Evolutionary conservation across 1,139 yeast genomes (phyloP).

Genomic region (Candida sanyaensis): DNA sequence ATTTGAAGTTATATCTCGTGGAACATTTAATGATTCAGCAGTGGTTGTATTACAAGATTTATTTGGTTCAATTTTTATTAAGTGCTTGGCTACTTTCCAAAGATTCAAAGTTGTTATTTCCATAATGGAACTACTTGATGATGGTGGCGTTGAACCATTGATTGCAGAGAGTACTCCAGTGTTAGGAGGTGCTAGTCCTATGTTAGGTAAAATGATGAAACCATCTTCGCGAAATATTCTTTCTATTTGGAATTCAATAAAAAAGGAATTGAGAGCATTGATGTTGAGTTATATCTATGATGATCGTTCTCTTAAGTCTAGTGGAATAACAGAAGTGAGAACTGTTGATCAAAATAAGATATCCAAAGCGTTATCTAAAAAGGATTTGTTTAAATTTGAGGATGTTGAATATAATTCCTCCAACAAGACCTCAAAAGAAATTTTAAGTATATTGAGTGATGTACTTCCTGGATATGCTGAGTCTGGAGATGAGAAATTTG

Average conservation of each 20-base stretch:
- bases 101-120: slow-evolving; percentile 68
- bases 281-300: slow-evolving; percentile 56
- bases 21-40: slow-evolving; percentile 47
- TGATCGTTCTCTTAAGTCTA: slow-evolving; percentile 8
- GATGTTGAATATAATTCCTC: slow-evolving; percentile 40
- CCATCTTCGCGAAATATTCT: slow-evolving; percentile 15
- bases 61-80: slow-evolving; percentile 67
- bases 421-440: slow-evolving; percentile 40
- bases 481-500: slow-evolving; percentile 20
- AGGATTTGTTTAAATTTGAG: slow-evolving; percentile 49
- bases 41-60: slow-evolving; percentile 67
- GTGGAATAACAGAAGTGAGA: slow-evolving; percentile 1
- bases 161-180: slow-evolving; percentile 6
- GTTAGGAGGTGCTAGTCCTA: slow-evolving; percentile 6
- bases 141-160: slow-evolving; percentile 9
- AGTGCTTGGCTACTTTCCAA: slow-evolving; percentile 65
- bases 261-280: slow-evolving; percentile 58
- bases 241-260: slow-evolving; percentile 59
- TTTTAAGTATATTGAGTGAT: slow-evolving; percentile 50
- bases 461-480: slow-evolving; percentile 63
- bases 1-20: slow-evolving; percentile 26
- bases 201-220: slow-evolving; percentile 1
- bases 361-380: slow-evolving; percentile 10
- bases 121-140: slow-evolving; percentile 36
- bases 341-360: slow-evolving; percentile 11